phyloP scores from a whole-genome alignment of 257 asterid genomes.

The Verbascum thapsus region DNA sequence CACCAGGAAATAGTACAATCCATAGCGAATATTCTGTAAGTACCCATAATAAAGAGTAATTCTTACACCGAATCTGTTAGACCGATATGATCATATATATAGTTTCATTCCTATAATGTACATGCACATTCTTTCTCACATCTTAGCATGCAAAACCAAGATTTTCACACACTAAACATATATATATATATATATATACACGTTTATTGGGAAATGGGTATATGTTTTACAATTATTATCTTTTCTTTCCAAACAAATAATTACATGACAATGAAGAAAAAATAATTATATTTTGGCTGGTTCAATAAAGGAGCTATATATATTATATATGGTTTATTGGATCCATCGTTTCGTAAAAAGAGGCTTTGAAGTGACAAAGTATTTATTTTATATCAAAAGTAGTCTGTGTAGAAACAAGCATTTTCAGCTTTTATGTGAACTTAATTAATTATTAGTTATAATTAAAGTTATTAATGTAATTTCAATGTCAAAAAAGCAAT shows the following conservation, averaged over 20 bases:
- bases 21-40: conserved; percentile 68
- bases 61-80: too few relatives aligned
- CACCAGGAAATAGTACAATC: conserved; percentile 47
- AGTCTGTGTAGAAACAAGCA: conserved; percentile 26
- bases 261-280: too few relatives aligned
- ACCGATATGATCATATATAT: too few relatives aligned
- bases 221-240: conserved; percentile 19
- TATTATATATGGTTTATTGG: too few relatives aligned
- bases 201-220: conserved; percentile 47
- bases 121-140: conserved; percentile 48
- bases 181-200: too few relatives aligned
- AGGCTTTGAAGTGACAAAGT: conserved; percentile 33
- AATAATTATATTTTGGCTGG: conserved; percentile 26
- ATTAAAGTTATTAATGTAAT: conserved; percentile 24
- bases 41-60: too few relatives aligned
- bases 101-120: too few relatives aligned
- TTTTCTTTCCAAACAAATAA: too few relatives aligned
- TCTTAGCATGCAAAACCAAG: conserved; percentile 48
- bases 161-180: conserved; percentile 34
- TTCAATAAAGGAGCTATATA: conserved; percentile 45
- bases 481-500: conserved; percentile 3
- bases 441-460: conserved; percentile 18
- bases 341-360: conserved; percentile 51
- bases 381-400: conserved; percentile 9
- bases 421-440: conserved; percentile 38